These are phyloP conservation scores for Rhodotorula mucilaginosa DNA, from an alignment of 1,284 basidiomycete species.

Conservation along the genomic window DNA sequence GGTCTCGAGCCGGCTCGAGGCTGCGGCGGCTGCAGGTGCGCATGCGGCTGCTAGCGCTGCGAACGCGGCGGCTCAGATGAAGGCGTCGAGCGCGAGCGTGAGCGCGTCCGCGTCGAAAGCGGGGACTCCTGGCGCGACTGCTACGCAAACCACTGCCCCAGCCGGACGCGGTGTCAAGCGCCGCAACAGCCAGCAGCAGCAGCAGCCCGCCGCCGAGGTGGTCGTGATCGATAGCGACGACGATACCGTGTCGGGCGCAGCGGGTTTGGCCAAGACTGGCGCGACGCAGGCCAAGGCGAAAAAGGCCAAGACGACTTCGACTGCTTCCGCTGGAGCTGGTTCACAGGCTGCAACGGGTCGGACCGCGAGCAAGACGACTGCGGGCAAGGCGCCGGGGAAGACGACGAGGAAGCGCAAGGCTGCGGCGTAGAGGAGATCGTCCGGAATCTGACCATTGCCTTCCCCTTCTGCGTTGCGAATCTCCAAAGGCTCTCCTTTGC, in stretches of 20 bases:
- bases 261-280: background rate
- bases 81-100: background rate
- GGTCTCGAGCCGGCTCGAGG: slow-evolving; percentile 8
- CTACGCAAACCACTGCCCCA: background rate
- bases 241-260: background rate
- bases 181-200: slow-evolving; percentile 2
- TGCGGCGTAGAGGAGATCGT: background rate
- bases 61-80: background rate
- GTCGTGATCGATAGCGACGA: slow-evolving; percentile 33
- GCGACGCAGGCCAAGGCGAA: slow-evolving; percentile 12
- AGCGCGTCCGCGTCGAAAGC: background rate
- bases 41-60: background rate
- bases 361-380: slow-evolving; percentile 12
- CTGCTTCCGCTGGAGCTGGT: background rate
- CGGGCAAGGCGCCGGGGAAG: background rate
- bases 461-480: too few relatives aligned
- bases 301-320: slow-evolving; percentile 7
- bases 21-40: slow-evolving; percentile 1
- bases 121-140: background rate
- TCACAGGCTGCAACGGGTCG: background rate
- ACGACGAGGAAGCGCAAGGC: background rate
- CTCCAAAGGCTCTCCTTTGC: too few relatives aligned
- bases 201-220: slow-evolving; percentile 23
- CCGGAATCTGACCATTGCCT: too few relatives aligned
- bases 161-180: slow-evolving; percentile 17